Evolutionary conservation across 495 filamentous ascomycete genomes (phyloP).

Genomic region (Clohesyomyces aquaticus): DNA sequence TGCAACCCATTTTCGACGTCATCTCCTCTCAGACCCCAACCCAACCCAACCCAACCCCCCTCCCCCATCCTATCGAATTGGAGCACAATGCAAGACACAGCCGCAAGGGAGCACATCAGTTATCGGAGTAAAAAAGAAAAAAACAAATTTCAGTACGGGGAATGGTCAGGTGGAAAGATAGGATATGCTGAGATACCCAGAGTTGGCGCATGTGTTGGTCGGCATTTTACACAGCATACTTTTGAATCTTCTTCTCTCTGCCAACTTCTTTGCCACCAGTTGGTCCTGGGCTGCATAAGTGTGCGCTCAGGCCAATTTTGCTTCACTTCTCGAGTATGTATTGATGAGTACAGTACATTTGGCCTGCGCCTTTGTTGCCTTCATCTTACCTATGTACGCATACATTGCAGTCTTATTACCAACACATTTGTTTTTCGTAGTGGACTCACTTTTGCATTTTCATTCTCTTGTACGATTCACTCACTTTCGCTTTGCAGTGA

Average conservation of each 20-base stretch:
- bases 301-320: background rate
- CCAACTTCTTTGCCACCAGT: background rate
- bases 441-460: background rate
- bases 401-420: background rate
- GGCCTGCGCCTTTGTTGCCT: background rate
- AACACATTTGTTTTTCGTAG: background rate
- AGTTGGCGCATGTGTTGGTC: constrained; percentile 3
- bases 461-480: background rate
- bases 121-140: background rate
- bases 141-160: background rate
- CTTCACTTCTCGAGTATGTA: background rate
- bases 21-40: no score
- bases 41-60: no score
- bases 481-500: background rate
- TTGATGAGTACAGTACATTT: background rate
- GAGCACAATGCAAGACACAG: constrained; percentile 16
- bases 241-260: background rate
- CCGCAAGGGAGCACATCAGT: constrained; percentile 19
- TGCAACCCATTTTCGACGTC: constrained; percentile 22
- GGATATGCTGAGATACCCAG: constrained; percentile 26
- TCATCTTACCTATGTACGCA: background rate
- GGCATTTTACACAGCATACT: background rate
- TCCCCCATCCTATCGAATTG: constrained; percentile 9
- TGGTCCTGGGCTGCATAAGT: background rate
- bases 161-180: constrained; percentile 12